Conservation (phyloP, 805 yeast species). For the Nakazawaea ernobii region DNA sequence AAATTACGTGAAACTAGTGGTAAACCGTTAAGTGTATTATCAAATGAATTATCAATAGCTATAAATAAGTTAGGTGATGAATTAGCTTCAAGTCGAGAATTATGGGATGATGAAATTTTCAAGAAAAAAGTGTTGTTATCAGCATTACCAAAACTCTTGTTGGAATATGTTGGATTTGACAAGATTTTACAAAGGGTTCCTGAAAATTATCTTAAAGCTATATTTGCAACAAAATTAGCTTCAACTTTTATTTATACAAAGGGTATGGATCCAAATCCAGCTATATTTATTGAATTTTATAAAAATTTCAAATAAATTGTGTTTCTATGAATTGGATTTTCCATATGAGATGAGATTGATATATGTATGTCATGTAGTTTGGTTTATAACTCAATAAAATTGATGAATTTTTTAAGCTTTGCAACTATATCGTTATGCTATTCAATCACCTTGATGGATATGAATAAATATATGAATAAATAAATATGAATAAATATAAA, state of each 20-base stretch:
- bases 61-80: constrained; percentile 85
- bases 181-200: constrained; percentile 75
- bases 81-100: constrained; percentile 69
- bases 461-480: too few species aligned
- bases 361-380: not conserved
- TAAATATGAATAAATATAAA: too few species aligned
- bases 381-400: too few species aligned
- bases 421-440: too few species aligned
- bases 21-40: constrained; percentile 57
- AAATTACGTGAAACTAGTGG: constrained; percentile 59
- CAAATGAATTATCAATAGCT: constrained; percentile 78
- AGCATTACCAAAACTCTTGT: constrained; percentile 72
- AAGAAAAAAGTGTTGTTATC: constrained; percentile 70
- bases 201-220: constrained; percentile 77
- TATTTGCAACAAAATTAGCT: constrained; percentile 82
- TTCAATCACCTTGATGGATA: too few species aligned
- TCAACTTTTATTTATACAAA: constrained; percentile 78
- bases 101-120: constrained; percentile 80
- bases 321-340: too few species aligned
- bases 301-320: constrained; percentile 5
- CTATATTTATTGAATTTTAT: constrained; percentile 59
- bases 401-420: too few species aligned
- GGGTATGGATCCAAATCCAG: constrained; percentile 79
- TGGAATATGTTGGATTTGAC: constrained; percentile 60
- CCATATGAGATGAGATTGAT: not conserved